These are phyloP conservation scores for Cantharellus cinnabarinus DNA, from an alignment of 768 basidiomycete genomes.

Conservation along the genomic window DNA sequence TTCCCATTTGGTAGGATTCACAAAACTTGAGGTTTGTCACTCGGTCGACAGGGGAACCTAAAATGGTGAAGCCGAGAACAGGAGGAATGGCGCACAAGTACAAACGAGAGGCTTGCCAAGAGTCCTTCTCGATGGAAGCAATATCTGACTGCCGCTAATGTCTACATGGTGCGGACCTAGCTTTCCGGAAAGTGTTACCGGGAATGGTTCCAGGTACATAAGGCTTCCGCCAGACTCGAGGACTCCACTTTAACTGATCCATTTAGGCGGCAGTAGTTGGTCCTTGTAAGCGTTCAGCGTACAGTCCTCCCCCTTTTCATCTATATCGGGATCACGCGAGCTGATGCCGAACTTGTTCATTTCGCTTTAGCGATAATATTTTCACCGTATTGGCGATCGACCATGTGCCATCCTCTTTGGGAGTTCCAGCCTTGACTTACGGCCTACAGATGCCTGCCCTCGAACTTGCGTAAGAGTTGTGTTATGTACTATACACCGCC, in stretches of 20 bases:
- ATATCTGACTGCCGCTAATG: neutral
- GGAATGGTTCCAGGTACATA: constrained; percentile 42
- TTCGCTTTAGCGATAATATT: neutral
- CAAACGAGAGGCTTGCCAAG: constrained; percentile 55
- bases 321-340: neutral
- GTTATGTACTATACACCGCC: too few relatives aligned
- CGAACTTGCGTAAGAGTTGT: too few relatives aligned
- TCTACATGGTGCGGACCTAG: constrained; percentile 58
- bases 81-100: constrained; percentile 97
- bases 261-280: constrained; percentile 41
- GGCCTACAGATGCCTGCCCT: too few relatives aligned
- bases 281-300: too few relatives aligned
- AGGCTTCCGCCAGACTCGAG: constrained; percentile 58
- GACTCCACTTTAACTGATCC: constrained; percentile 75
- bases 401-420: too few relatives aligned
- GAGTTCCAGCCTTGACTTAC: too few relatives aligned
- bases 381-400: too few relatives aligned
- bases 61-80: constrained; percentile 99
- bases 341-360: neutral
- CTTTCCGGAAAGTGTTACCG: constrained; percentile 46
- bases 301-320: too few relatives aligned
- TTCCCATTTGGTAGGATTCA: constrained; percentile 41
- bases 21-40: constrained; percentile 42
- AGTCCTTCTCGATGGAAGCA: constrained; percentile 62
- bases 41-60: constrained; percentile 76